Percentiles rank a stretch among this genome's conserved stretches.
phyloP scores from a whole-genome alignment of 2,329 filamentous ascomycete species.

The Bipolaris gigantea region DNA sequence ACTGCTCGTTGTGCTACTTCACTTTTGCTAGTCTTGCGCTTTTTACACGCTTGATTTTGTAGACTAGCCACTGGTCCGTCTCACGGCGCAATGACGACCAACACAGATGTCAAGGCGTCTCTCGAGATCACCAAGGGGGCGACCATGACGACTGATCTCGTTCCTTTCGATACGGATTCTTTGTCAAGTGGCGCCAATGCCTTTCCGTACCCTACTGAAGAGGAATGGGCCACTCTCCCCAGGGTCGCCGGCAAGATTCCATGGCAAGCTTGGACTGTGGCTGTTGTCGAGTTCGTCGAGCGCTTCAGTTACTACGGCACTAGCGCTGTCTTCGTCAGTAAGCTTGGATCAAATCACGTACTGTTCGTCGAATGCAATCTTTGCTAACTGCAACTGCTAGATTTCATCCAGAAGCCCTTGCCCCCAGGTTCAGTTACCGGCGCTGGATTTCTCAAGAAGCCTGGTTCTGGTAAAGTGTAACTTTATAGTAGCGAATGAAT shows the following conservation, averaged over 20 bases:
- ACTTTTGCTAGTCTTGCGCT: neutral
- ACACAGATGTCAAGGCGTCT: conserved; percentile 31
- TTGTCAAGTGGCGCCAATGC: conserved; percentile 30
- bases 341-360: conserved; percentile 1
- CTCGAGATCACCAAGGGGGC: conserved; percentile 39
- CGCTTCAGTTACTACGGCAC: conserved; percentile 46
- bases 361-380: neutral
- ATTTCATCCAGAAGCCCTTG: conserved; percentile 44
- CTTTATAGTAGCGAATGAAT: no score
- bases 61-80: conserved; percentile 1
- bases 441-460: conserved; percentile 39
- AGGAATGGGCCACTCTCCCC: conserved; percentile 42
- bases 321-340: conserved; percentile 36
- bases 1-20: conserved; percentile 7
- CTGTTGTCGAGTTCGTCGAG: conserved; percentile 42
- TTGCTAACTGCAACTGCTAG: conserved; percentile 24
- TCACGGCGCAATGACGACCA: conserved; percentile 24
- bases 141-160: conserved; percentile 27
- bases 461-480: conserved; percentile 32
- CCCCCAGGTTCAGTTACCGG: conserved; percentile 40
- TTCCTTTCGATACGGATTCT: conserved; percentile 32
- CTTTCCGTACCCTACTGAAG: conserved; percentile 36
- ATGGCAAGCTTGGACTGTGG: conserved; percentile 43
- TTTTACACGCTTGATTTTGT: conserved; percentile 1
- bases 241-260: conserved; percentile 42